Evolutionary conservation across 2,329 filamentous ascomycete species (phyloP), one percentile per base, ranked within the genome.

Genomic region (Passalora sequoiae): DNA sequence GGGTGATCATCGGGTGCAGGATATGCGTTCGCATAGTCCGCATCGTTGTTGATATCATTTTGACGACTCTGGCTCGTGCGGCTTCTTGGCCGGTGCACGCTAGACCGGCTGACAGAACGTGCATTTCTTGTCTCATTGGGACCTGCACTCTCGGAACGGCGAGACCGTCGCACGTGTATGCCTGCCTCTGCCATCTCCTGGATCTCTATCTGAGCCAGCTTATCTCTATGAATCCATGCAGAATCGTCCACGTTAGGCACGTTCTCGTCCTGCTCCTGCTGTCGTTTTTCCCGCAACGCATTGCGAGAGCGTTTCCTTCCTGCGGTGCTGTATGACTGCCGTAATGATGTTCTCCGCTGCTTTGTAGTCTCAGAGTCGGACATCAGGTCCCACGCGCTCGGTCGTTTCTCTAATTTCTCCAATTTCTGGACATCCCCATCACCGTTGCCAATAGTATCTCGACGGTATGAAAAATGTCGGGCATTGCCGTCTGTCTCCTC

Each of bases 191-290:
- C 83, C 50, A 92, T 74, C 66, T 92, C 86, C 59, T 82, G 76
- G 55, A 73, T 91, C 66, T 92, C 86, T 55, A 91, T 92, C 60
- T 78, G 79, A 42, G 84, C 86, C 49, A 92, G 69, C 67, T 91
- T 91, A 66, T 92, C 86, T 44, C 86, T 74, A 60, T 92, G 86
- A 56, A 92, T 91, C 86, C 86, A 92, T 64, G 86, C 83, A 22
- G 81, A 84, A 48, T 79, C 74, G 48, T 84, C 81, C 24, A 29
- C 33, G 12, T 40, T 25, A 3, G 33, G 33, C 13, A 35, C 27
- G 25, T 40, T 28, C 17, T 33, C 37, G 2, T 28, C 9, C 24
- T 43, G 24, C 27, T 49, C 39, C 17, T 36, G 48, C 33, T 53
- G 42, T 8, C 46, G 43, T 22, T 49, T 41, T 32, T 57, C 55